These are phyloP conservation scores for Tolypocladium guangdongense DNA, from an alignment of 2,329 filamentous ascomycete species.

Conservation along the genomic window DNA sequence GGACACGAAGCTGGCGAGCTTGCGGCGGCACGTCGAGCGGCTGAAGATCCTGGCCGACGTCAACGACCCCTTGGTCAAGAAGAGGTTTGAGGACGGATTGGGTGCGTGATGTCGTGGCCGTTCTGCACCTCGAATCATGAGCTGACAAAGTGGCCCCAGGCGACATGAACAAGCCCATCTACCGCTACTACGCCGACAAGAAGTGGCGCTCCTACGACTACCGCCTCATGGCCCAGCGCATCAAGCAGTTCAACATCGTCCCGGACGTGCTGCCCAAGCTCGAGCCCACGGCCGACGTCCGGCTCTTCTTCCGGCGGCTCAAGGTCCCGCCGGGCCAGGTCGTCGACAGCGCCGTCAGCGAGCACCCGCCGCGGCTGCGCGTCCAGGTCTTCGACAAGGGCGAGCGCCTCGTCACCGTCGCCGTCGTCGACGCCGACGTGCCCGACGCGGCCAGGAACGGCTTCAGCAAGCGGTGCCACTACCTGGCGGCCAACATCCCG, in stretches of 20 bases:
- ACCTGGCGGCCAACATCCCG: conserved; percentile 59
- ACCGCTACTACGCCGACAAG: conserved; percentile 74
- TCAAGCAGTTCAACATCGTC: conserved; percentile 75
- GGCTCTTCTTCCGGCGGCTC: conserved; percentile 64
- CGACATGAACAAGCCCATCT: conserved; percentile 94
- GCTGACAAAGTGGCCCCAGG: conserved; percentile 38
- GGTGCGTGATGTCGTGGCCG: conserved; percentile 41
- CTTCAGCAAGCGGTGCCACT: conserved; percentile 79
- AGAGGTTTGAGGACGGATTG: conserved; percentile 81
- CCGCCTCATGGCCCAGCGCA: conserved; percentile 71
- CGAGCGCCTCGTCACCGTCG: conserved; percentile 71
- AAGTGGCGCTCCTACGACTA: conserved; percentile 83
- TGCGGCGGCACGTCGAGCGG: conserved; percentile 62
- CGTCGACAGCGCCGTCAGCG: conserved; percentile 63
- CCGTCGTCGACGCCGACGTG: conserved; percentile 83
- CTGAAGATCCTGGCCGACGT: conserved; percentile 87
- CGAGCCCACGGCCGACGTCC: conserved; percentile 67
- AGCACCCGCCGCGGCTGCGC: conserved; percentile 61
- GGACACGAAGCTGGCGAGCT: conserved; percentile 54
- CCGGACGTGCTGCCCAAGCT: conserved; percentile 80
- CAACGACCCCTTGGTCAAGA: conserved; percentile 90
- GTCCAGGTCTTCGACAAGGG: conserved; percentile 80
- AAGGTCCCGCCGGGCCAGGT: conserved; percentile 67
- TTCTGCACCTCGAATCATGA: background rate
- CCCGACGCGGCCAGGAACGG: conserved; percentile 64